Percentiles rank a stretch among this genome's conserved stretches.
phyloP scores from a whole-genome alignment of 805 yeast species.

The Metschnikowia chrysomelidarum region DNA sequence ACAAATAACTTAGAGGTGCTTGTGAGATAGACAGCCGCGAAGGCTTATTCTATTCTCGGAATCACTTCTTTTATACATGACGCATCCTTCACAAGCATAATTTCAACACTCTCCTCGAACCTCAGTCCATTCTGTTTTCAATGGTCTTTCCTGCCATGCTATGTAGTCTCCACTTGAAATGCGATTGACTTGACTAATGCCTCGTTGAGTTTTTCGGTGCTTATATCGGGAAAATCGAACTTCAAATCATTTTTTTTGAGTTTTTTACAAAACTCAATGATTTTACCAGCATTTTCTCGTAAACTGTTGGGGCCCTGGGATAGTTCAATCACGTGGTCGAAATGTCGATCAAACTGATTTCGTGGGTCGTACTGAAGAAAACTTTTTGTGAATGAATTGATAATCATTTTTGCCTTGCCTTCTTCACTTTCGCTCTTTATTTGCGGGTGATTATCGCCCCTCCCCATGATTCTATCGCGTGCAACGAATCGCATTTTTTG shows the following conservation, averaged over 20 bases:
- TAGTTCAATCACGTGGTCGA: conserved; percentile 65
- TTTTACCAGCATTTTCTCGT: conserved; percentile 12
- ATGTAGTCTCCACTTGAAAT: no score
- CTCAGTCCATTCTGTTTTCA: no score
- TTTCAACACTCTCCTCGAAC: no score
- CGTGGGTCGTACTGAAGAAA: conserved; percentile 56
- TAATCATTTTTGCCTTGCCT: conserved; percentile 53
- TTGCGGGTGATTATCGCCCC: conserved; percentile 91
- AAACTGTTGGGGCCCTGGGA: conserved; percentile 29
- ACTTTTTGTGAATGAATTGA: conserved; percentile 70
- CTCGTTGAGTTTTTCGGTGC: no score
- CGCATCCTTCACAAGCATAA: no score
- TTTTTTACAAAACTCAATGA: conserved; percentile 6
- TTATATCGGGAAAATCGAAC: no score
- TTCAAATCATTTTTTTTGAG: not conserved
- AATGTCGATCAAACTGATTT: conserved; percentile 58
- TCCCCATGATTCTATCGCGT: conserved; percentile 49
- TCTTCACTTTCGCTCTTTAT: conserved; percentile 56
- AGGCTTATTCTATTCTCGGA: no score
- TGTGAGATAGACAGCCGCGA: no score
- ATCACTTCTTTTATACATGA: no score
- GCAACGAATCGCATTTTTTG: conserved; percentile 51
- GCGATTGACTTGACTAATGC: no score
- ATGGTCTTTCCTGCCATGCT: no score
- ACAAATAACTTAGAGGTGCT: no score